Base-by-base conservation (phyloP, 768 basidiomycete genomes). In the Ramaria sp. region DNA sequence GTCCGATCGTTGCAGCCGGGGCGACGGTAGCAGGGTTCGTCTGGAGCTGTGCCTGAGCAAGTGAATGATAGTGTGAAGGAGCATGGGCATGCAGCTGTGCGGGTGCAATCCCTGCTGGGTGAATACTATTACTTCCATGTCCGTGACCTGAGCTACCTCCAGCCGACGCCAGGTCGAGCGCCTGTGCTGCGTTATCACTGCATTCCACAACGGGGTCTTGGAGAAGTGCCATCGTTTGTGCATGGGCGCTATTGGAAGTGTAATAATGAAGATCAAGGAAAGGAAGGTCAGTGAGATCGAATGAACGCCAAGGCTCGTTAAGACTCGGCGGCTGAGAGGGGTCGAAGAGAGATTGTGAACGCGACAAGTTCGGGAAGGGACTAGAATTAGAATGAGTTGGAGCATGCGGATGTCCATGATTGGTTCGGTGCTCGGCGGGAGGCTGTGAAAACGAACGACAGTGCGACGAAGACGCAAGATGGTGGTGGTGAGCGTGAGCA, bases 221-320 rank as follows among this genome's bases (percentile, higher is more conserved):
- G 50, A 60, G 30, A 45, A 61, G 43, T 50, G 46, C 59, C 51
- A 52, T 60, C 55, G 42, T 22, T 9, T 43, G 42, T 17, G 57
- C 47, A 47, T 69, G 67, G 12, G 62, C 68, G 33, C 48, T 62
- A 43, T 54, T 59, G 54, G 63, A 64, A 61, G 72, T 72, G 59
- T 82, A 83, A 65, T 86, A 86, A 64, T 88, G 86, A 67, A 88
- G 65, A 65, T 88, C 86, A 54, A 88, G 73, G 68, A 86, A 88
- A 2, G 84, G 80, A 1, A 87, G 67, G 59, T 79, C 77, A 51
- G 81, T 75, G 47, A 70, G 59, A 45, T 72, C 69, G 47, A 60
- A 61, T 19, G 68, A 59, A 54, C 70, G 70, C 69, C 70, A 71
- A 39, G 66, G 59, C 59, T 54, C 53, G 42, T 39, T 19, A 5